Evolutionary conservation across 1,139 yeast species (phyloP), one percentile per base, ranked within the genome.

Genomic region (Blastobotrys buckinghamii): DNA sequence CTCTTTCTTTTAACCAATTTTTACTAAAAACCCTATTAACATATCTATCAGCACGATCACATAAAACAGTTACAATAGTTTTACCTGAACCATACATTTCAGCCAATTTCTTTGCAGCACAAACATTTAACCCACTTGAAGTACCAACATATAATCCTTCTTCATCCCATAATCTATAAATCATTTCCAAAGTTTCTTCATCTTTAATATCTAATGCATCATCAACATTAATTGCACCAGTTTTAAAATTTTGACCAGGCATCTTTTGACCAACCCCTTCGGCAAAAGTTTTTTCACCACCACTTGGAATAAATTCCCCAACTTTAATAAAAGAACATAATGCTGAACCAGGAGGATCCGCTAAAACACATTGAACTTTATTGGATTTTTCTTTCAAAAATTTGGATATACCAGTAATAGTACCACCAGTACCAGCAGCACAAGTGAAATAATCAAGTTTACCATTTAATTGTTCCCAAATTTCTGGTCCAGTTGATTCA

Each of bases 221-320:
- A 59, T 85, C 95, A 59, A 88, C 84, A 44, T 86, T 75, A 16
- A 76, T 82, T 30, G 88, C 68, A 55, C 87, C 96, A 35, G 81
- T 86, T 37, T 74, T 73, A 67, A 89, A 75, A 65, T 89, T 89
- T 54, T 78, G 84, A 8, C 97, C 89, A 59, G 90, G 84, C 59
- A 97, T 76, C 43, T 96, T 96, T 68, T 89, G 97, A 33, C 97
- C 97, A 67, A 89, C 87, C 38, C 97, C 97, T 69, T 89, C 97
- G 16, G 96, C 89, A 67, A 90, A 88, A 0, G 95, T 84, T 0
- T 95, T 84, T 3, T 39, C 45, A 2, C 85, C 77, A 26, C 96
- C 96, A 1, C 79, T 78, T 58, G 89, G 59, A 34, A 77, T 79
- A 40, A 76, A 73, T 59, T 79, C 70, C 19, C 89, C 88, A n/a